Conservation (phyloP, 2,329 filamentous ascomycete species). For the Fusarium equiseti region DNA sequence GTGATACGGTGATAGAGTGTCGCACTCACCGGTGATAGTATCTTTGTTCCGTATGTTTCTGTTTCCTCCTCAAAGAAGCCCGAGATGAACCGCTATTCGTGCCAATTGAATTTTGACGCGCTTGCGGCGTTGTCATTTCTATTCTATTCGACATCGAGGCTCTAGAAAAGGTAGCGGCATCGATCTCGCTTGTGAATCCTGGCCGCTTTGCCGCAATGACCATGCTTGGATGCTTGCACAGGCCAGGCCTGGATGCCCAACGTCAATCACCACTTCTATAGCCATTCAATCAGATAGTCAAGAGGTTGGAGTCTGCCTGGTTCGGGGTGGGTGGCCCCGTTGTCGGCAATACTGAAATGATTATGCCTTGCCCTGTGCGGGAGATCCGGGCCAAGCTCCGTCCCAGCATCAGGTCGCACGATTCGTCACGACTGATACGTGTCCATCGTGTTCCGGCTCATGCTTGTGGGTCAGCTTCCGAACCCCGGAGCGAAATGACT, state of each 20-base stretch:
- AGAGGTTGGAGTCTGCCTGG: neutral
- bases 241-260: slow-evolving; percentile 39
- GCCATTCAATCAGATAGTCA: neutral
- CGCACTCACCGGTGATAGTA: neutral
- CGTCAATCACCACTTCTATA: neutral
- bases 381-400: slow-evolving; percentile 33
- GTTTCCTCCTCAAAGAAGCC: neutral
- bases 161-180: slow-evolving; percentile 14
- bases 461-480: slow-evolving; percentile 20
- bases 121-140: slow-evolving; percentile 18
- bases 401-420: slow-evolving; percentile 14
- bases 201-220: slow-evolving; percentile 23
- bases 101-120: slow-evolving; percentile 4
- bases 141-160: neutral
- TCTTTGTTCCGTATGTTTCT: neutral
- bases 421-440: slow-evolving; percentile 35
- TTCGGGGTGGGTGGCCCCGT: slow-evolving; percentile 14
- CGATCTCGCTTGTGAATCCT: slow-evolving; percentile 25
- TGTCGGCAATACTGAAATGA: slow-evolving; percentile 23
- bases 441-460: slow-evolving; percentile 26
- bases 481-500: slow-evolving; percentile 27
- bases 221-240: slow-evolving; percentile 38
- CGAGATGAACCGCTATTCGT: slow-evolving; percentile 9
- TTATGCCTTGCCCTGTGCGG: slow-evolving; percentile 13
- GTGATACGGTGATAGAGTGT: neutral